Base-by-base conservation (phyloP, 2,329 filamentous ascomycete species). In the Sporothrix brunneoviolacea region DNA sequence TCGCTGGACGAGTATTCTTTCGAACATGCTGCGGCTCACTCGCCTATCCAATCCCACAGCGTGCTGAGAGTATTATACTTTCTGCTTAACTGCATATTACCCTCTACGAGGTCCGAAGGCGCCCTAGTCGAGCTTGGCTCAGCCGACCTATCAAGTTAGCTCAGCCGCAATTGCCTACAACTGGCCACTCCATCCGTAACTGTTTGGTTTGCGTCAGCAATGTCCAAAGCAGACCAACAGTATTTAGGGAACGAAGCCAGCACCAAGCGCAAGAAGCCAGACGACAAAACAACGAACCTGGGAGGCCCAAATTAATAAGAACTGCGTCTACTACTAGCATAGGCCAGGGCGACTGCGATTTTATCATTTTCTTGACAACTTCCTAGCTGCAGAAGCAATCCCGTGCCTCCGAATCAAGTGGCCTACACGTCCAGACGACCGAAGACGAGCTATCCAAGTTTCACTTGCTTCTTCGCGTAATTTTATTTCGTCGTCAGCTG, bases 201-300 rank as follows among this genome's bases (percentile, higher is more conserved):
- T 42, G 45, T 12, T 24, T 30, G 48, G 27, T 36, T 40, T 54
- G 36, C 48, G 52, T 52, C 45, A 52, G 52, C 52, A 45, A 35
- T 24, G 13, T 21, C 36, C 15, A 18, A 45, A 38, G 18, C 9
- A 16, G 18, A 22, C 33, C 28, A 28, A 22, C 12, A 24, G 36
- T n/a, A 10, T 28, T 28, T 10, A 10, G 24, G 6, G 24, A 21
- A 46, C 21, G 24, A 47, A 12, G 28, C 16, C 12, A 19, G 9
- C 24, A 38, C 16, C n/a, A 36, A 19, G 10, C 35, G 21, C 19
- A 30, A 21, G 35, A 24, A 4, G 22, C 28, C 16, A 12, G 22
- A 32, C 44, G 18, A 30, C 44, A 22, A 47, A 24, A 38, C 43
- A 12, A 8, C 22, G 12, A 28, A 43, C n/a, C 12, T 5, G n/a